Conservation (phyloP, 345 rosid species). For the Excoecaria cochinchinensis region DNA sequence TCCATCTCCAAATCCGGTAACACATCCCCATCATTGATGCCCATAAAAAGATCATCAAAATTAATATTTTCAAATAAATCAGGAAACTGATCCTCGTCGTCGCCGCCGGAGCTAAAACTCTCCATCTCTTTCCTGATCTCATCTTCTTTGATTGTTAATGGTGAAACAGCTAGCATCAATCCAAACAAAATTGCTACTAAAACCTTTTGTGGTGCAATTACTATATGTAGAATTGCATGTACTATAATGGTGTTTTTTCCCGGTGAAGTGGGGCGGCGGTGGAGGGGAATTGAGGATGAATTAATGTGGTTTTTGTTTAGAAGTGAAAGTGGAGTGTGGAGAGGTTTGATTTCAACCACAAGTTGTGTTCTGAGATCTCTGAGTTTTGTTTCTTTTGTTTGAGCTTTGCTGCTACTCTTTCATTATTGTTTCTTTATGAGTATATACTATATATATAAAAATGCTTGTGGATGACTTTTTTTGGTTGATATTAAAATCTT, state of each 20-base stretch:
- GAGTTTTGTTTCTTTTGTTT: conserved; percentile 24
- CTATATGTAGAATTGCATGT: conserved; percentile 14
- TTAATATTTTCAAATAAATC: conserved; percentile 63
- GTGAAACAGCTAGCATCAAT: conserved; percentile 77
- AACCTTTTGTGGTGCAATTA: conserved; percentile 20
- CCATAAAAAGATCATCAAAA: conserved; percentile 71
- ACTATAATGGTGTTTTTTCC: conserved; percentile 1
- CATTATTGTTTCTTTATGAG: neutral
- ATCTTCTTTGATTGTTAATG: conserved; percentile 37
- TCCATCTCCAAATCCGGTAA: conserved; percentile 84
- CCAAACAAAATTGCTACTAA: conserved; percentile 2
- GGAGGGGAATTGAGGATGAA: conserved; percentile 15
- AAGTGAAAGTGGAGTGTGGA: conserved; percentile 21
- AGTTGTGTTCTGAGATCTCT: conserved; percentile 34
- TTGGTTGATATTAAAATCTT: conserved; percentile 28
- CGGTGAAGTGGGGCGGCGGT: conserved; percentile 13
- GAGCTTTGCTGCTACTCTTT: neutral
- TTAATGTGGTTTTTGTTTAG: conserved; percentile 6
- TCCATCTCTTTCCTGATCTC: conserved; percentile 41
- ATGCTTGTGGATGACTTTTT: conserved; percentile 50
- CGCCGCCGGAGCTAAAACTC: conserved; percentile 27
- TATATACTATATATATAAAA: conserved; percentile 1
- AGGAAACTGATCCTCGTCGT: conserved; percentile 36
- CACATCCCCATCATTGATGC: conserved; percentile 53
- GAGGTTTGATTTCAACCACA: conserved; percentile 51